Evolutionary conservation across 2,329 filamentous ascomycete genomes (phyloP).

Genomic region (Botryotinia globosa): DNA sequence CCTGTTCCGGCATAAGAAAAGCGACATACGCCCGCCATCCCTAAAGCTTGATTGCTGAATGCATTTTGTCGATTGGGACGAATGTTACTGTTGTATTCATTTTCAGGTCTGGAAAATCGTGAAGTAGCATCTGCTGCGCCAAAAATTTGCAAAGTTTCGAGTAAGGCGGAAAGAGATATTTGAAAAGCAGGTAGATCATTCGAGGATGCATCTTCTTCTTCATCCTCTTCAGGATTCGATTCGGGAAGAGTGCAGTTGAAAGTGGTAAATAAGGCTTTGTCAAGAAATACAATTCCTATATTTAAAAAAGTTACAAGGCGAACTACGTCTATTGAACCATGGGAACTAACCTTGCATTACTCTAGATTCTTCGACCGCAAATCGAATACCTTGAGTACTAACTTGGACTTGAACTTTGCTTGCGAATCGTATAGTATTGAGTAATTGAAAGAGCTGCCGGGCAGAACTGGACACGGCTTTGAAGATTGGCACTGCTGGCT

Average conservation of each 20-base stretch:
- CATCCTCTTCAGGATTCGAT: slow-evolving; percentile 40
- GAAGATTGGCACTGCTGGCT: slow-evolving; percentile 54
- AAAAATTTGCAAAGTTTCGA: slow-evolving; percentile 95
- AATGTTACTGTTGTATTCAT: slow-evolving; percentile 61
- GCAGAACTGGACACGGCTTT: slow-evolving; percentile 76
- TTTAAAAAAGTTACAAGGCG: slow-evolving; percentile 24
- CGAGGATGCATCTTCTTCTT: slow-evolving; percentile 42
- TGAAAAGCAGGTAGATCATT: slow-evolving; percentile 68
- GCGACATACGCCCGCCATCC: slow-evolving; percentile 81
- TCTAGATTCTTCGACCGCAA: slow-evolving; percentile 82
- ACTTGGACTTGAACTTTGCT: slow-evolving; percentile 67
- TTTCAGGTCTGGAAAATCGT: slow-evolving; percentile 56
- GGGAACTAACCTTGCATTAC: slow-evolving; percentile 78
- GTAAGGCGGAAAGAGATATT: slow-evolving; percentile 78
- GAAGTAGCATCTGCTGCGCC: slow-evolving; percentile 68
- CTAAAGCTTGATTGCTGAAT: slow-evolving; percentile 79
- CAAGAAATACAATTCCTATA: slow-evolving; percentile 74
- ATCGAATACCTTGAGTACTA: slow-evolving; percentile 78
- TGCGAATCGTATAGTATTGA: slow-evolving; percentile 57
- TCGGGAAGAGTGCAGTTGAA: slow-evolving; percentile 64
- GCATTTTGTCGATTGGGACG: slow-evolving; percentile 65
- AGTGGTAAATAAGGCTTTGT: slow-evolving; percentile 83
- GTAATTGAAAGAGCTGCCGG: slow-evolving; percentile 65
- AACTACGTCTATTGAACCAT: slow-evolving; percentile 11
- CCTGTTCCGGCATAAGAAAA: slow-evolving; percentile 74